Evolutionary conservation across 1,139 yeast species (phyloP), one percentile per base, ranked within the genome.

Genomic region (Zygosaccharomyces sapae): DNA sequence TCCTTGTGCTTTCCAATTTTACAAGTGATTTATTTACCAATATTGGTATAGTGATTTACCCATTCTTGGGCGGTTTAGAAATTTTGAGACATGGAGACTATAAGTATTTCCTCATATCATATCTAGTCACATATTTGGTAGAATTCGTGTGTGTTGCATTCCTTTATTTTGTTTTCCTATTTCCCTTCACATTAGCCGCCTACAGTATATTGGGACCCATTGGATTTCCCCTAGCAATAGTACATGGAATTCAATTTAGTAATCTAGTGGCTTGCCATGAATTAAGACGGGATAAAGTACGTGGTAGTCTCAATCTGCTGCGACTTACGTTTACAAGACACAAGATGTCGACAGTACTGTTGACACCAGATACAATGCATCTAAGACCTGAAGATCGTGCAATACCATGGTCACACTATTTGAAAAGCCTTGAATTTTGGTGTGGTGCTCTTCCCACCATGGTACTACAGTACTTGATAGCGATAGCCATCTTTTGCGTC

Each of bases 231-330:
- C 37, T 47, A 10, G 44, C 50, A 5, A 20, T 47, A 9, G 31
- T 37, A 20, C 50, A 47, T 37, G 46, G 46, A 30, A 19, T 41
- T 12, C 35, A 35, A 20, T 37, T 47, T 18, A 43, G 41, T 36
- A 47, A 47, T 33, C 25, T 43, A 10, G 24, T 40, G 7, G 49
- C 49, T 13, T 46, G 49, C 38, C 46, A 46, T 39, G 49, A 46
- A 41, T 20, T 41, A n/a, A 33, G 49, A 35, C 9, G 35, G 13
- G 44, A 44, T 20, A 29, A 38, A 10, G 35, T 20, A 1, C 40
- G 35, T 8, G 38, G 38, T 20, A 43, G 42, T 40, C 30, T 35
- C n/a, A 34, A 33, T 29, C 16, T 45, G 20, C 39, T 41, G 35
- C 16, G 39, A 5, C 19, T 41, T 22, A 33, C 33, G 5, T 33